These are phyloP conservation scores for Gloeopeniophorella convolvens DNA, from an alignment of 768 basidiomycete genomes.

Conservation along the genomic window DNA sequence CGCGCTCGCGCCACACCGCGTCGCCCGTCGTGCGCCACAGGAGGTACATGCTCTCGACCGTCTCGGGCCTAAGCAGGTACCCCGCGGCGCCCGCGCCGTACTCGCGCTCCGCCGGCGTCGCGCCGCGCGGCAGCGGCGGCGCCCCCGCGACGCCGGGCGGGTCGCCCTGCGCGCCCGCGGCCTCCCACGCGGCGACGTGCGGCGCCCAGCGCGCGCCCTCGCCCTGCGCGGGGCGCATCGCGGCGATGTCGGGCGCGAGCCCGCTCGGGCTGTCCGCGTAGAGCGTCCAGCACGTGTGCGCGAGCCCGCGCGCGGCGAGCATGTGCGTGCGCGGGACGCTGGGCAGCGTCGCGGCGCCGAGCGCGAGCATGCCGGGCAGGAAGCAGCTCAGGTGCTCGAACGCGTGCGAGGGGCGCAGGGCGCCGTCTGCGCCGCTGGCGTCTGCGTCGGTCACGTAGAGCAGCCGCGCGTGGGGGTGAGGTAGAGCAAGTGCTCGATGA, in stretches of 20 bases:
- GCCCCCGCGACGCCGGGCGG: conserved; percentile 10
- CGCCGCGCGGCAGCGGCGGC: not conserved
- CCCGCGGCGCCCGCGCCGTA: conserved; percentile 40
- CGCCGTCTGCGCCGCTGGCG: conserved; percentile 3
- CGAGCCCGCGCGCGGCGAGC: conserved; percentile 73
- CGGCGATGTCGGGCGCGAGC: conserved; percentile 60
- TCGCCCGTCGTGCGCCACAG: conserved; percentile 68
- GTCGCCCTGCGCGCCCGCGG: conserved; percentile 1
- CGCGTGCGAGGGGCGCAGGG: conserved; percentile 31
- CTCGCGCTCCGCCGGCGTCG: conserved; percentile 33
- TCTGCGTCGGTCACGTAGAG: conserved; percentile 64
- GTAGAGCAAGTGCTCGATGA: conserved; percentile 59
- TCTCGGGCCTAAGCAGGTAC: conserved; percentile 66
- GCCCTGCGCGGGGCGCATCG: conserved; percentile 16
- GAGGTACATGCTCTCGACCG: conserved; percentile 66
- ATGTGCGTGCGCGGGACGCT: conserved; percentile 51
- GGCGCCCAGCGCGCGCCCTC: conserved; percentile 7
- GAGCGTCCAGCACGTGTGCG: conserved; percentile 63
- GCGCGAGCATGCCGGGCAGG: conserved; percentile 67
- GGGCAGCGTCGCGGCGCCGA: conserved; percentile 60
- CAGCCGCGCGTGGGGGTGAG: conserved; percentile 58
- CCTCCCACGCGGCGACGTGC: conserved; percentile 22
- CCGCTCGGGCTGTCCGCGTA: conserved; percentile 70
- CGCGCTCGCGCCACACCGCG: conserved; percentile 59
- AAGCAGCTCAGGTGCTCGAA: conserved; percentile 82